Percentiles rank a stretch among this genome's conserved stretches.
Conservation (phyloP, 2,329 filamentous ascomycete genomes). For the Calonectria multiphialidica region DNA sequence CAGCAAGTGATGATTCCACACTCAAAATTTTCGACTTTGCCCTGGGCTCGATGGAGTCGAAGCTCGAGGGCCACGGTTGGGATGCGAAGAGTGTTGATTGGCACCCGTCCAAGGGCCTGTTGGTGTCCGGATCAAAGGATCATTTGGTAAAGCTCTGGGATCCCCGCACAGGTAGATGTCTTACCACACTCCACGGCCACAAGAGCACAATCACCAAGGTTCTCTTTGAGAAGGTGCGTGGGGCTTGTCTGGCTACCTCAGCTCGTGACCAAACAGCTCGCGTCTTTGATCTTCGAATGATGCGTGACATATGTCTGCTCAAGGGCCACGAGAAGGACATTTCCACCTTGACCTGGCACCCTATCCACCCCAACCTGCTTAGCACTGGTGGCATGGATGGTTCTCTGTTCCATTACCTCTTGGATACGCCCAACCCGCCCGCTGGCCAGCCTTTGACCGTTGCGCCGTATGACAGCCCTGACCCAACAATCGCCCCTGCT, state of each 20-base stretch:
- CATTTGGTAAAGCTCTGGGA: constrained; percentile 99
- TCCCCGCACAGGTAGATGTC: constrained; percentile 87
- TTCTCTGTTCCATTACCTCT: constrained; percentile 91
- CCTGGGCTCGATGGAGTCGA: constrained; percentile 83
- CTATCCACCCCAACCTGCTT: constrained; percentile 88
- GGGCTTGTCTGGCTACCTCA: constrained; percentile 88
- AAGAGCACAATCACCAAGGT: constrained; percentile 98
- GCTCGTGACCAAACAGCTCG: constrained; percentile 93
- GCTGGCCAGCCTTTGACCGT: constrained; percentile 77
- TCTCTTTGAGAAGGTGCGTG: constrained; percentile 87
- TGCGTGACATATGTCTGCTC: constrained; percentile 95
- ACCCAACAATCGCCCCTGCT: constrained; percentile 82
- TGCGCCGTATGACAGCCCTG: constrained; percentile 87
- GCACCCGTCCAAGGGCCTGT: constrained; percentile 93
- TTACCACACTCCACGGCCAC: constrained; percentile 95
- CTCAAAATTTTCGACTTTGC: constrained; percentile 98
- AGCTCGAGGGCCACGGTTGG: constrained; percentile 95
- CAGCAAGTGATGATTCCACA: constrained; percentile 92
- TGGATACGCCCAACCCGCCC: constrained; percentile 93
- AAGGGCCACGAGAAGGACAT: constrained; percentile 98
- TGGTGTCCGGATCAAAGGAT: constrained; percentile 97
- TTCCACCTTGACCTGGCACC: constrained; percentile 93
- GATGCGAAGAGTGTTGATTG: constrained; percentile 97
- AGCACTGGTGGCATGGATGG: constrained; percentile 93
- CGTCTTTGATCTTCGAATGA: constrained; percentile 96